Evolutionary conservation across 2,329 filamentous ascomycete genomes (phyloP), one percentile per base, ranked within the genome.

Genomic region (Xylariaceae sp.): DNA sequence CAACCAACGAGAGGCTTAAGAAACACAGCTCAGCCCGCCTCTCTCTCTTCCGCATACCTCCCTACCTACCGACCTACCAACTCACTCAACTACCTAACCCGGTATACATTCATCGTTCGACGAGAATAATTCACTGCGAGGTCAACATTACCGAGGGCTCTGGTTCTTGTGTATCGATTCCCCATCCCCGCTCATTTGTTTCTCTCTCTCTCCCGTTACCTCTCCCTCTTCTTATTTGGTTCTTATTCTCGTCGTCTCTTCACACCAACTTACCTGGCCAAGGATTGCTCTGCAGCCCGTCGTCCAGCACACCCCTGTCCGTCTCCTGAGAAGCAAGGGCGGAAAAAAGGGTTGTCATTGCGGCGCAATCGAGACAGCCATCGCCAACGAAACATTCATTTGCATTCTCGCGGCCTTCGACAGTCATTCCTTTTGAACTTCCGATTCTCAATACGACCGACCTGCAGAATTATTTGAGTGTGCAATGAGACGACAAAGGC

Each of bases 401-500:
- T 37, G 53, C 50, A 27, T 49, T 46, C 53, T 50, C 42, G 40
- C 51, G 29, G 35, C n/a, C 39, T 32, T 37, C 37, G 32, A 51
- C 11, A 44, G 32, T 19, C 47, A 53, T 45, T 45, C 51, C n/a
- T 49, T 40, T 43, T 35, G 31, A 34, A 35, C 43, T 47, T 39
- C 44, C 45, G 46, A 48, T 43, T 54, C 35, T 32, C 31, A 45
- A 46, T 27, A 56, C 45, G 35, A 47, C 48, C 42, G 27, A 43
- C 46, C 31, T 26, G 50, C 43, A 43, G 39, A 47, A 3, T 32
- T 32, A 47, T 27, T 49, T 50, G 30, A 39, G 35, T 41, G 30
- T 47, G 53, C 59, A 58, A 58, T 60, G 62, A 60, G 55, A 59
- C 62, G 57, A 64, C 62, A 65, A 63, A 63, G 62, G 55, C 59